Evolutionary conservation across 345 rosid genomes (phyloP).

Genomic region (Luvunga scandens): DNA sequence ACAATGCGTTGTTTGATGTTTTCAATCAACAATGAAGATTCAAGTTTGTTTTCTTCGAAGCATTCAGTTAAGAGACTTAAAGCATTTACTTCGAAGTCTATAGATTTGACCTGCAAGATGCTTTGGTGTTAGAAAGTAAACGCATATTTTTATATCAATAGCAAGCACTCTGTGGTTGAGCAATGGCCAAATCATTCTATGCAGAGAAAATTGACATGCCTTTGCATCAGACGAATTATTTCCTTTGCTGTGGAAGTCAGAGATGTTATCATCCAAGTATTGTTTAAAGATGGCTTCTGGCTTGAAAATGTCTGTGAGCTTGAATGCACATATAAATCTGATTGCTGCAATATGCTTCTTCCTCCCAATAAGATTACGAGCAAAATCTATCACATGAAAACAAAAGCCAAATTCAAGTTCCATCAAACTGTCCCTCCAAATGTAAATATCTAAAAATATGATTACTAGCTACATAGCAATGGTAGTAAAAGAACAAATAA

Average conservation of each 20-base stretch:
- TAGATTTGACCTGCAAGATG: constrained; percentile 23
- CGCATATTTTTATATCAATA: neutral
- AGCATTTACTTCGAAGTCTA: constrained; percentile 17
- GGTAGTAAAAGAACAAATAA: neutral
- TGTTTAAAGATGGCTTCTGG: constrained; percentile 22
- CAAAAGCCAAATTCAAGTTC: neutral
- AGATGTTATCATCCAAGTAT: constrained; percentile 5
- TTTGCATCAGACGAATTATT: constrained; percentile 5
- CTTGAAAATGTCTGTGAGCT: constrained; percentile 26
- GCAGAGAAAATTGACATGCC: constrained; percentile 19
- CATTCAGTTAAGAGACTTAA: constrained; percentile 21
- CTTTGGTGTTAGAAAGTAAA: neutral
- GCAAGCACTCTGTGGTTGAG: neutral
- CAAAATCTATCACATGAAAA: constrained; percentile 29
- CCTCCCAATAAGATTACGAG: constrained; percentile 25
- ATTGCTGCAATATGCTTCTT: constrained; percentile 26
- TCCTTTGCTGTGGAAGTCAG: neutral
- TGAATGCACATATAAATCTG: constrained; percentile 31
- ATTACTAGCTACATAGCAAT: neutral
- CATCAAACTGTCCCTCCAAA: neutral
- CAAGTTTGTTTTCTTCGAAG: constrained; percentile 23
- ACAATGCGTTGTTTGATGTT: constrained; percentile 4
- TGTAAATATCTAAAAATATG: neutral
- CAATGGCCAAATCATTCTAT: neutral
- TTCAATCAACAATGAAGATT: neutral